phyloP scores from a whole-genome alignment of 2,329 filamentous ascomycete genomes.

The Pseudogymnoascus destructans region DNA sequence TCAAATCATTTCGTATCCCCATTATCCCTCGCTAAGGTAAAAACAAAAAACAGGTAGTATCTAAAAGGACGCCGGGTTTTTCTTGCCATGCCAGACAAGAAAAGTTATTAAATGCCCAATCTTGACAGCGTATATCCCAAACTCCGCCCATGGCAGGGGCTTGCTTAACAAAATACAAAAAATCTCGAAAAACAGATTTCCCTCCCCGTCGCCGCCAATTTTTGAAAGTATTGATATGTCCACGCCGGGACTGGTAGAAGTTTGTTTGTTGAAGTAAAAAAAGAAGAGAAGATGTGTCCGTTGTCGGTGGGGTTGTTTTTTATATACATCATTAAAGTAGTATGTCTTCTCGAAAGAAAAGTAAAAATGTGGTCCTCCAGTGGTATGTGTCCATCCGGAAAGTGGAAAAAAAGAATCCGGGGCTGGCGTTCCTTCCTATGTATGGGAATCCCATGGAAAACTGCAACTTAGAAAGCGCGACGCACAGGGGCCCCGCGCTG shows the following conservation, averaged over 20 bases:
- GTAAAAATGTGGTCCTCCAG: not conserved
- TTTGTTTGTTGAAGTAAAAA: not conserved
- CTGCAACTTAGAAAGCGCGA: not conserved
- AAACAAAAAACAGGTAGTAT: not conserved
- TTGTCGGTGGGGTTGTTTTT: not conserved
- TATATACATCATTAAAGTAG: not conserved
- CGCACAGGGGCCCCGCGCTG: not conserved
- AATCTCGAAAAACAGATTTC: not conserved
- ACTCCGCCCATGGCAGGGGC: not conserved
- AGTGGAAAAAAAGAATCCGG: not conserved
- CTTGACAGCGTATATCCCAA: not conserved
- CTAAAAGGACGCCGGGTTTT: not conserved
- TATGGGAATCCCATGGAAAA: not conserved
- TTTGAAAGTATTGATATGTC: not conserved
- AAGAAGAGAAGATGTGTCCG: not conserved
- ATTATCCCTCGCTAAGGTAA: not conserved
- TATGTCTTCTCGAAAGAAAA: not conserved
- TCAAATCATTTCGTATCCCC: not conserved
- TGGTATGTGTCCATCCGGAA: not conserved
- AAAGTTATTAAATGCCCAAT: not conserved
- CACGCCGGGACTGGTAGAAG: not conserved
- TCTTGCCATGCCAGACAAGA: not conserved
- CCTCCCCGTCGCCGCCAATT: not conserved
- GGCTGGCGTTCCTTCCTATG: not conserved
- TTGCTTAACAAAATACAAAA: not conserved